Percentiles rank a stretch among this genome's conserved stretches.
phyloP scores from a whole-genome alignment of 2,329 filamentous ascomycete genomes.

The Myriosclerotinia scirpicola region DNA sequence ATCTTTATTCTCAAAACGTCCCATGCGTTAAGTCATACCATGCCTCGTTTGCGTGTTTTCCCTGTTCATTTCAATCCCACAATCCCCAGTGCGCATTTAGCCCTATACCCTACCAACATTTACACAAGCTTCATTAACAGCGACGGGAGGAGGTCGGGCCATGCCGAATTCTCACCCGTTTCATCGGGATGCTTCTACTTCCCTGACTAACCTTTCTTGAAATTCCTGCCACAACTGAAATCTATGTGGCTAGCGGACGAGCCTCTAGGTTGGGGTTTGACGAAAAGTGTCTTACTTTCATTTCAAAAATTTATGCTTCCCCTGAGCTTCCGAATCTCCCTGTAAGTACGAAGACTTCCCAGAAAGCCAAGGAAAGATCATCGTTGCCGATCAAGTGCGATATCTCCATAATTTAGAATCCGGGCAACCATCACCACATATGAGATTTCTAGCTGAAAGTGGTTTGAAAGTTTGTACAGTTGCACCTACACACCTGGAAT shows the following conservation, averaged over 20 bases:
- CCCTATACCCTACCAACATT: slow-evolving; percentile 1
- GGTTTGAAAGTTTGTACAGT: background rate
- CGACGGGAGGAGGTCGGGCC: background rate
- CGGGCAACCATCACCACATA: background rate
- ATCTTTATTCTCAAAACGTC: background rate
- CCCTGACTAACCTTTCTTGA: background rate
- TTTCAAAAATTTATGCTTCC: background rate
- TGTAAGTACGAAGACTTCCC: background rate
- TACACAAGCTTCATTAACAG: slow-evolving; percentile 1
- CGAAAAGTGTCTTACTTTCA: slow-evolving; percentile 18
- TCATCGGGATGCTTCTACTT: slow-evolving; percentile 11
- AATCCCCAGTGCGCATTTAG: background rate
- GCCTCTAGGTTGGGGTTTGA: background rate
- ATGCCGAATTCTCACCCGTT: background rate
- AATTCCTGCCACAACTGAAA: background rate
- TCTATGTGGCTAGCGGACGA: background rate
- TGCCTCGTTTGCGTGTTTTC: background rate
- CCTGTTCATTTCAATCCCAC: background rate
- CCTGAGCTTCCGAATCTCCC: background rate
- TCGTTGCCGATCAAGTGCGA: background rate
- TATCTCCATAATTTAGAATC: background rate
- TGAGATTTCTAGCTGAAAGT: background rate
- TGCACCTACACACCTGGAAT: background rate
- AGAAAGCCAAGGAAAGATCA: background rate
- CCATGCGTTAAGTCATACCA: background rate